phyloP scores from a whole-genome alignment of 2,329 filamentous ascomycete genomes.

The Pyricularia sp. region DNA sequence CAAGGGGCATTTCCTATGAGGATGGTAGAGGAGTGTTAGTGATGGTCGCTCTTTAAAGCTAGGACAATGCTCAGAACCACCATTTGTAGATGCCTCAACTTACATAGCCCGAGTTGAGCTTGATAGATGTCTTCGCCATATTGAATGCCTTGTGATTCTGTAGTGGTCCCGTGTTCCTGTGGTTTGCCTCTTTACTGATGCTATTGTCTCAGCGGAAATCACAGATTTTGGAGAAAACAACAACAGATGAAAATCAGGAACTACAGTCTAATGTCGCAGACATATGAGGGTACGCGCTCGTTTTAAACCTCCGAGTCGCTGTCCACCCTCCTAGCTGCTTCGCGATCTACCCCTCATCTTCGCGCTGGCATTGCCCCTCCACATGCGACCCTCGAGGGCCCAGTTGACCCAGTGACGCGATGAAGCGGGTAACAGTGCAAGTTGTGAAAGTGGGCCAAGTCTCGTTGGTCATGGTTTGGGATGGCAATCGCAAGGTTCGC shows the following conservation, averaged over 20 bases:
- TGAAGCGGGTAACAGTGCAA: not conserved
- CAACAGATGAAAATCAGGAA: not conserved
- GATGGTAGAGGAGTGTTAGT: not conserved
- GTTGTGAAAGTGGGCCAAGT: not conserved
- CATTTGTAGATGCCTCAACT: not conserved
- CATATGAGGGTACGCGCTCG: not conserved
- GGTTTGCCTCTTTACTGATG: not conserved
- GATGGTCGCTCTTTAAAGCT: not conserved
- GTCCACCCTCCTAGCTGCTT: not conserved
- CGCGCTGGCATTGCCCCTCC: not conserved
- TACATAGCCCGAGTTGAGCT: slow-evolving; percentile 10
- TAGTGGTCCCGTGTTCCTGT: too few species aligned
- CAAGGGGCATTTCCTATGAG: slow-evolving; percentile 22
- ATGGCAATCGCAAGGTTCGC: not conserved
- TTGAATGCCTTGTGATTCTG: not conserved
- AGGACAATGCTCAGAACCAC: not conserved
- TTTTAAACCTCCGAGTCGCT: not conserved
- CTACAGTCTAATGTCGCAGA: not conserved
- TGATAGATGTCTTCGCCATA: slow-evolving; percentile 5
- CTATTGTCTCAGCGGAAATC: not conserved
- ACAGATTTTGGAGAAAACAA: not conserved
- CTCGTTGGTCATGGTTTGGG: not conserved
- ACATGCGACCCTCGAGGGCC: not conserved
- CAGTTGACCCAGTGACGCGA: slow-evolving; percentile 1
- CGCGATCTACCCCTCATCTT: not conserved